Base-by-base conservation (phyloP, 2,329 filamentous ascomycete species). In the Beauveria sp. region DNA sequence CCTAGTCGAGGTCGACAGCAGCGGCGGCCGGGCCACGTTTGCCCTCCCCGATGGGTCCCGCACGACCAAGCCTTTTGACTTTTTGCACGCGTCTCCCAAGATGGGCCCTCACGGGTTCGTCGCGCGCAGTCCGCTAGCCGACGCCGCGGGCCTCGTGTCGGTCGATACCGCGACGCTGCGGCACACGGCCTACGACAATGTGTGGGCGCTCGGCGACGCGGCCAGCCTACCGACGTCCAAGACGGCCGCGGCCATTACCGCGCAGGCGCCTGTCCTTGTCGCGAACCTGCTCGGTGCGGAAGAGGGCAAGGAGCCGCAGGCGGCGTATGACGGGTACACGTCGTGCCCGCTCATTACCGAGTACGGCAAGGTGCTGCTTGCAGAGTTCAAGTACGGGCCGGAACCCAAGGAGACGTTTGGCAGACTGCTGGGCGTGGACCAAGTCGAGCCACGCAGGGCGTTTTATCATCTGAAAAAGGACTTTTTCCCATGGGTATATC, bases 401-500 rank as follows among this genome's bases (percentile, higher is more conserved):
- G 77, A 77, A 65, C 84, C 85, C 5, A 85, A 87, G 68, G 85
- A 88, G 75, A 87, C 85, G 0, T 88, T 88, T 64, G 76, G 73
- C 5, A 71, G 75, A 3, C 71, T 51, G 26, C 51, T 86, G 16
- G 84, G 83, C 1, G 76, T 87, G 7, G 83, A 87, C 66, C 85
- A 88, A 70, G 77, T 70, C 0, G 72, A 73, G 14, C 85, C 85
- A 2, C 77, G 83, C 3, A 77, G 79, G 5, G 74, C 80, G 0
- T 88, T 88, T 68, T 88, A 84, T 65, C 75, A 86, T 66, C 66
- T 88, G 49, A 88, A 88, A 76, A 87, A 85, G 73, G 80, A 87
- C 67, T 88, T 88, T 67, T 88, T 88, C 72, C 85, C 85, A 0
- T 87, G 84, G 84, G 84, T 88, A 2, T 87, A 87, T 71, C 79